A percentile compares a stretch with the other conserved stretches of the same genome.
Conservation (phyloP, 345 rosid genomes). For the Sonneratia alba region DNA sequence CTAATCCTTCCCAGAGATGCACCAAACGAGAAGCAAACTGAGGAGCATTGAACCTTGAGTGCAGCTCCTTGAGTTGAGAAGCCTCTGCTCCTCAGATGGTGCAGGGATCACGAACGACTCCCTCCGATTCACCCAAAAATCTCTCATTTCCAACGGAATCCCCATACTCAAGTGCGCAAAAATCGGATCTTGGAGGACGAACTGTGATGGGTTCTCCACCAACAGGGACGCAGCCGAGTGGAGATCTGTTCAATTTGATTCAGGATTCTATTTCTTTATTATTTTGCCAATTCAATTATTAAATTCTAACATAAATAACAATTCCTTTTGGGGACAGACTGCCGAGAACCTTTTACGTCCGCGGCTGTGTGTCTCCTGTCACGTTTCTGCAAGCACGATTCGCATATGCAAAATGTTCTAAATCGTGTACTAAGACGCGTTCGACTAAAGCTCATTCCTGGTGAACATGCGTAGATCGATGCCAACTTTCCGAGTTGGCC, state of each 20-base stretch:
- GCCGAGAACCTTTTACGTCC: too few relatives aligned
- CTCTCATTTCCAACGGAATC: slow-evolving; percentile 20
- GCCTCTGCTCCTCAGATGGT: slow-evolving; percentile 25
- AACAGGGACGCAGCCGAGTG: neutral
- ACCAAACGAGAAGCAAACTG: neutral
- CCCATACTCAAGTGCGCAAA: slow-evolving; percentile 15
- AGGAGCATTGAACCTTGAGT: slow-evolving; percentile 22
- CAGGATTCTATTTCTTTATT: neutral
- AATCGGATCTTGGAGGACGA: neutral
- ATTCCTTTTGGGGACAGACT: too few relatives aligned
- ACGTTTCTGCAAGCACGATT: slow-evolving; percentile 38
- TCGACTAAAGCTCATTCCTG: too few relatives aligned
- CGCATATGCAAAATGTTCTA: too few relatives aligned
- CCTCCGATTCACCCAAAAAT: slow-evolving; percentile 9
- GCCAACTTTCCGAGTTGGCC: too few relatives aligned
- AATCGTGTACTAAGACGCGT: too few relatives aligned
- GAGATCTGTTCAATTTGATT: neutral
- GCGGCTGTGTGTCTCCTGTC: slow-evolving; percentile 1
- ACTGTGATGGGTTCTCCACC: neutral
- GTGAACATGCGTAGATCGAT: too few relatives aligned
- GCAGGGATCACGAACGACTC: slow-evolving; percentile 25
- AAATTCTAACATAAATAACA: neutral
- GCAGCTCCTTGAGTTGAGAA: slow-evolving; percentile 16
- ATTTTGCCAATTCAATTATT: neutral
- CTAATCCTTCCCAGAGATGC: neutral